A percentile compares a stretch with the other conserved stretches of the same genome.
phyloP scores from a whole-genome alignment of 441 rosid species.

The Erodium texanum region DNA sequence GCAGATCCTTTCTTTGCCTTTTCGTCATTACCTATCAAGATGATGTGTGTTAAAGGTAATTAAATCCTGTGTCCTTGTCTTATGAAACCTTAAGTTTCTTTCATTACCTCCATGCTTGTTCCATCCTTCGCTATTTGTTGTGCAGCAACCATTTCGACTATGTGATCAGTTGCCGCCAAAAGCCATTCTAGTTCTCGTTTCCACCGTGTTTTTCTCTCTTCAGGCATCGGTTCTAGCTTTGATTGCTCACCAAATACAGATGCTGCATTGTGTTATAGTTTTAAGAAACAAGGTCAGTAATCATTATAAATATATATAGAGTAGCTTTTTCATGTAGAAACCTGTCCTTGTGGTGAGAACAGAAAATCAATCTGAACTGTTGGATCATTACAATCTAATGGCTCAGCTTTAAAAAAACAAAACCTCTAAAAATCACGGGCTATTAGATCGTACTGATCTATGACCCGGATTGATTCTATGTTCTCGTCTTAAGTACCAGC shows the following conservation, averaged over 20 bases:
- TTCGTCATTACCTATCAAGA: slow-evolving; percentile 50
- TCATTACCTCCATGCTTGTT: slow-evolving; percentile 63
- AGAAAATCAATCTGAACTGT: no score
- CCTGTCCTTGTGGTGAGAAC: no score
- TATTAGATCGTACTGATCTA: no score
- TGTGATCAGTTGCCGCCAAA: slow-evolving; percentile 71
- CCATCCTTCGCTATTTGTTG: slow-evolving; percentile 71
- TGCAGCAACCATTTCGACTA: slow-evolving; percentile 79
- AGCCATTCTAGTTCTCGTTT: slow-evolving; percentile 77
- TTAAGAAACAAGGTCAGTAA: neutral
- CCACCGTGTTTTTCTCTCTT: slow-evolving; percentile 70
- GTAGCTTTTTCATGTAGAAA: no score
- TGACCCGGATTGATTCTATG: no score
- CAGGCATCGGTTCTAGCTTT: slow-evolving; percentile 71
- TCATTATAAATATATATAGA: no score
- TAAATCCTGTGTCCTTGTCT: neutral
- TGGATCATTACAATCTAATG: no score
- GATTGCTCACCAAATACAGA: slow-evolving; percentile 74
- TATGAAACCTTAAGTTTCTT: neutral
- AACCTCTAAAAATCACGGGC: no score
- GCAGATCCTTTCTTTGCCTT: slow-evolving; percentile 68
- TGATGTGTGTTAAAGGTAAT: neutral
- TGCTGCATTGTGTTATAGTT: slow-evolving; percentile 29
- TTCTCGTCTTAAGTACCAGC: slow-evolving; percentile 77
- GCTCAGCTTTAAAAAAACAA: no score